Conservation (phyloP, 2,329 filamentous ascomycete genomes). For the Grosmannia clavigera region DNA sequence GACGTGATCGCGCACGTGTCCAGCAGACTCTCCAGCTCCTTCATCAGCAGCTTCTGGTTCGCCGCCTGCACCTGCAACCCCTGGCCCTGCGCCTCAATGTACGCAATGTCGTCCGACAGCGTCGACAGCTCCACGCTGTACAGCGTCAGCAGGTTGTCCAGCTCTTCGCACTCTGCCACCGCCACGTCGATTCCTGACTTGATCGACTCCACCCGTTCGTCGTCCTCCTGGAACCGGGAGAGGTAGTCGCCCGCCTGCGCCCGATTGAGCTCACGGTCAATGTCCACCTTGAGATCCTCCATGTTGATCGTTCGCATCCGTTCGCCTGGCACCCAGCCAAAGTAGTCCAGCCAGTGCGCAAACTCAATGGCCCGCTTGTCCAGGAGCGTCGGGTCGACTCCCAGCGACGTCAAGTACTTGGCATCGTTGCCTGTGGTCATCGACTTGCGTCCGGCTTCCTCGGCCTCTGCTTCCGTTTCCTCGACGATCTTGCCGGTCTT, state of each 20-base stretch:
- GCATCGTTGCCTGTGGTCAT: slow-evolving; percentile 60
- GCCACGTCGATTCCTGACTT: slow-evolving; percentile 76
- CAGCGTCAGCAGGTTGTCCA: slow-evolving; percentile 85
- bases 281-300: slow-evolving; percentile 68
- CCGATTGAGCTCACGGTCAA: slow-evolving; percentile 78
- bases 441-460: slow-evolving; percentile 39
- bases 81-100: slow-evolving; percentile 94
- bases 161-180: slow-evolving; percentile 90
- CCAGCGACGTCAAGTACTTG: slow-evolving; percentile 65
- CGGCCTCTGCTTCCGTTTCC: slow-evolving; percentile 5
- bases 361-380: slow-evolving; percentile 70
- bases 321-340: slow-evolving; percentile 73
- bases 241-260: slow-evolving; percentile 91
- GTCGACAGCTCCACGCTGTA: slow-evolving; percentile 95
- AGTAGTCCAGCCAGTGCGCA: slow-evolving; percentile 68
- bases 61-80: slow-evolving; percentile 94
- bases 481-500: not conserved
- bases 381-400: slow-evolving; percentile 64
- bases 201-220: slow-evolving; percentile 79
- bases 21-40: slow-evolving; percentile 78
- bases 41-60: slow-evolving; percentile 88
- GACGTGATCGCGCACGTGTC: slow-evolving; percentile 81
- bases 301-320: slow-evolving; percentile 63
- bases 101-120: slow-evolving; percentile 87
- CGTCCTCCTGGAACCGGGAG: slow-evolving; percentile 70